Percentiles rank a stretch among this genome's conserved stretches.
Conservation (phyloP, 345 rosid species). For the Stellera chamaejasme region DNA sequence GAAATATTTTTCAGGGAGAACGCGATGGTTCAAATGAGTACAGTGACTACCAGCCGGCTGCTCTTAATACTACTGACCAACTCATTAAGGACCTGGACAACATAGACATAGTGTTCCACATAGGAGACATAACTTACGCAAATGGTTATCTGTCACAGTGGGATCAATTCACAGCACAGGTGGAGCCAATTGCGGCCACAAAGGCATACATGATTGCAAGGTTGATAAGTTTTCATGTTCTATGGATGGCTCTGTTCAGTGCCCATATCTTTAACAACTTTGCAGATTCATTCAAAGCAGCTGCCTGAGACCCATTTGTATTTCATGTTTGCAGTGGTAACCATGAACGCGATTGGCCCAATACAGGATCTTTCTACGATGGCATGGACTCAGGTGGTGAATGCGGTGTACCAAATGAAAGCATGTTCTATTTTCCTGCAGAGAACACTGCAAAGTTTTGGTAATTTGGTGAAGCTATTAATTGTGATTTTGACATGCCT, state of each 20-base stretch:
- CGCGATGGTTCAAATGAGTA: slow-evolving; percentile 79
- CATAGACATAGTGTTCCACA: slow-evolving; percentile 66
- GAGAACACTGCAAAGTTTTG: slow-evolving; percentile 63
- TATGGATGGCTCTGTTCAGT: slow-evolving; percentile 4
- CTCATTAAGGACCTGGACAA: slow-evolving; percentile 50
- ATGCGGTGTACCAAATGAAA: slow-evolving; percentile 50
- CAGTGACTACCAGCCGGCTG: slow-evolving; percentile 63
- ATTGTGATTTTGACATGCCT: too few species aligned
- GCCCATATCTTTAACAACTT: not conserved
- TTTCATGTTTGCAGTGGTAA: slow-evolving; percentile 43
- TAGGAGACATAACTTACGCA: slow-evolving; percentile 61
- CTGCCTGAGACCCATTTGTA: not conserved
- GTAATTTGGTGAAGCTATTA: slow-evolving; percentile 19
- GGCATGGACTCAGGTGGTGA: slow-evolving; percentile 44
- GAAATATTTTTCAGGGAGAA: slow-evolving; percentile 43
- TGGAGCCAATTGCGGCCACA: slow-evolving; percentile 59
- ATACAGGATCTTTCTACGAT: slow-evolving; percentile 54
- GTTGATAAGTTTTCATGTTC: slow-evolving; percentile 18
- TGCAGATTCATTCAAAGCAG: not conserved
- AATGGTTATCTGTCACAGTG: slow-evolving; percentile 80
- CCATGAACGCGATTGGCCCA: slow-evolving; percentile 80
- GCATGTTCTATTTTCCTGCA: slow-evolving; percentile 43
- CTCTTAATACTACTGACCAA: slow-evolving; percentile 68
- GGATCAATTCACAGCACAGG: slow-evolving; percentile 87
- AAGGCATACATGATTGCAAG: slow-evolving; percentile 77